Evolutionary conservation across 805 yeast species (phyloP).

Genomic region (Hanseniaspora lachancei): DNA sequence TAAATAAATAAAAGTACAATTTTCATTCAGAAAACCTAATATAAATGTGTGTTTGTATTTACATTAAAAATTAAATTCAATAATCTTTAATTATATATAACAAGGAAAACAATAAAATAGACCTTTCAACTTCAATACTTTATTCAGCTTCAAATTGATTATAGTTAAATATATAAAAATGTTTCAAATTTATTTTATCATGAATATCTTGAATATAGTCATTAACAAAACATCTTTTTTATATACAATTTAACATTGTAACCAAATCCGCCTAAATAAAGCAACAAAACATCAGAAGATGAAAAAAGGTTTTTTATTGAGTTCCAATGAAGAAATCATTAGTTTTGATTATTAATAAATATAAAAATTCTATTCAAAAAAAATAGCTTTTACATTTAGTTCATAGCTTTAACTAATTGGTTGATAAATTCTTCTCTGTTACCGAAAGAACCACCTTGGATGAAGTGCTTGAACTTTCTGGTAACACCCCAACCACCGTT

Average conservation of each 20-base stretch:
- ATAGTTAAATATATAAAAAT: background rate
- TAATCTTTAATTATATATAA: background rate
- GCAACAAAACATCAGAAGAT: background rate
- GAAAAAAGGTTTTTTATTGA: background rate
- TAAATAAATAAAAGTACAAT: background rate
- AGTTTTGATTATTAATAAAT: background rate
- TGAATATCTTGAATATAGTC: background rate
- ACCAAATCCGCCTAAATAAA: background rate
- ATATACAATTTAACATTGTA: background rate
- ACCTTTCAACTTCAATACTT: too few species aligned
- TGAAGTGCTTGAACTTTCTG: slow-evolving; percentile 93
- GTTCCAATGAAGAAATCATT: background rate
- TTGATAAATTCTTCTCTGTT: slow-evolving; percentile 94
- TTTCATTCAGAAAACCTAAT: background rate
- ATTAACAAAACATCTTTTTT: background rate
- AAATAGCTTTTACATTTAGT: slow-evolving; percentile 36
- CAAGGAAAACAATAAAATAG: background rate
- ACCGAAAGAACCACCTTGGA: slow-evolving; percentile 98
- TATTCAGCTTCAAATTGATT: background rate
- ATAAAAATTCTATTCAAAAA: background rate
- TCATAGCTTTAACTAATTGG: slow-evolving; percentile 86
- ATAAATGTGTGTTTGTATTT: background rate
- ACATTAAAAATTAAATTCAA: background rate
- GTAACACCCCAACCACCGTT: slow-evolving; percentile 95
- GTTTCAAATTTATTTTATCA: background rate